phyloP scores from a whole-genome alignment of 352 stramenopile genomes.

The Pythium myriotylum region DNA sequence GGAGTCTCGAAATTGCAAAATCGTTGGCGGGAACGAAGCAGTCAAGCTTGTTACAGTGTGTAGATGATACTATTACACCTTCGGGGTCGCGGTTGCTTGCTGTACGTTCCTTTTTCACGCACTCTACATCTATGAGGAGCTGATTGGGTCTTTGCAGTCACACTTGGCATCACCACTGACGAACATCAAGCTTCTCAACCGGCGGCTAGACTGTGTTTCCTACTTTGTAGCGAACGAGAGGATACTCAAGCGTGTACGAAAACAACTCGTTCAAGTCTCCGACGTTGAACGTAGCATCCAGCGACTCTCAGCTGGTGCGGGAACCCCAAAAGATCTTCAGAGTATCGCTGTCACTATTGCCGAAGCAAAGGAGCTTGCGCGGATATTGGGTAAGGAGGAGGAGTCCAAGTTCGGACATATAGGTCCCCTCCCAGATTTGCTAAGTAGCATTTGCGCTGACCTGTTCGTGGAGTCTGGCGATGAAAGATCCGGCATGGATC shows the following conservation, averaged over 20 bases:
- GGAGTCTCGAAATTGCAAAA: constrained; percentile 68
- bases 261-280: constrained; percentile 58
- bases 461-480: background rate
- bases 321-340: constrained; percentile 73
- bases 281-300: constrained; percentile 78
- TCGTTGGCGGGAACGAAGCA: constrained; percentile 58
- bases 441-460: background rate
- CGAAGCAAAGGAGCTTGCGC: constrained; percentile 43
- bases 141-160: constrained; percentile 28
- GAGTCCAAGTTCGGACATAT: constrained; percentile 33
- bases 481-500: constrained; percentile 4
- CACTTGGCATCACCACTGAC: constrained; percentile 67
- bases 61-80: constrained; percentile 65
- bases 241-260: constrained; percentile 49
- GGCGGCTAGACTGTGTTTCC: constrained; percentile 52
- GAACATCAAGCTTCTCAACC: constrained; percentile 52
- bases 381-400: background rate
- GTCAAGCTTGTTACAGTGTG: constrained; percentile 63
- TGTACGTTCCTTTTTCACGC: constrained; percentile 33
- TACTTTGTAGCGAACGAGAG: constrained; percentile 55
- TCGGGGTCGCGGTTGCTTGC: constrained; percentile 67
- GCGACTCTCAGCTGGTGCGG: constrained; percentile 55
- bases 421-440: constrained; percentile 13
- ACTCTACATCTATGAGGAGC: background rate
- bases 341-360: constrained; percentile 61